phyloP scores from a whole-genome alignment of 805 yeast genomes.

The Candida easanensis region DNA sequence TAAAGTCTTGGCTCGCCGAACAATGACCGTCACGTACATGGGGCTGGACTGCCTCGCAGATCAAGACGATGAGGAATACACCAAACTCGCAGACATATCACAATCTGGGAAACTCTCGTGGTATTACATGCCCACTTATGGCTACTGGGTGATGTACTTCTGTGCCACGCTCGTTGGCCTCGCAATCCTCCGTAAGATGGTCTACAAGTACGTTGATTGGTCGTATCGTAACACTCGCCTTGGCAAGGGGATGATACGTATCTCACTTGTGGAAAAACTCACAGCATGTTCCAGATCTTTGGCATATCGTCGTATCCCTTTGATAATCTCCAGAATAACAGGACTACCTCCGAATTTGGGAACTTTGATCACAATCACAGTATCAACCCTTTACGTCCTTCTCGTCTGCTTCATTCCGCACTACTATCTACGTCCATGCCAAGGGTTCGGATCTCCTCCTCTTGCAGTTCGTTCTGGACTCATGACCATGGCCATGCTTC shows the following conservation, averaged over 20 bases:
- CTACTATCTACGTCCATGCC: constrained; percentile 48
- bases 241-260: not conserved
- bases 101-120: constrained; percentile 18
- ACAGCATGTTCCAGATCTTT: constrained; percentile 31
- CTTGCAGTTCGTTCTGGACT: constrained; percentile 51
- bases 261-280: constrained; percentile 16
- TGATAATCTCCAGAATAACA: constrained; percentile 31
- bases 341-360: constrained; percentile 39
- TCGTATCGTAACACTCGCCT: constrained; percentile 17
- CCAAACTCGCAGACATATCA: constrained; percentile 5
- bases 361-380: constrained; percentile 31
- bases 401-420: constrained; percentile 41
- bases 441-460: constrained; percentile 59
- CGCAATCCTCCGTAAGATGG: constrained; percentile 7
- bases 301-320: constrained; percentile 33
- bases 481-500: constrained; percentile 47
- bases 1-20: no score
- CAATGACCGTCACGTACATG: constrained; percentile 6
- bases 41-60: constrained; percentile 23
- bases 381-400: constrained; percentile 33
- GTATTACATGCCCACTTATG: constrained; percentile 18
- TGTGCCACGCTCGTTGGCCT: constrained; percentile 15
- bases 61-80: constrained; percentile 3
- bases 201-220: constrained; percentile 18
- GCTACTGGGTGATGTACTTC: constrained; percentile 17